Conservation (phyloP, 192 early-diverging fungal species). For the Paraglomus brasilianum region DNA sequence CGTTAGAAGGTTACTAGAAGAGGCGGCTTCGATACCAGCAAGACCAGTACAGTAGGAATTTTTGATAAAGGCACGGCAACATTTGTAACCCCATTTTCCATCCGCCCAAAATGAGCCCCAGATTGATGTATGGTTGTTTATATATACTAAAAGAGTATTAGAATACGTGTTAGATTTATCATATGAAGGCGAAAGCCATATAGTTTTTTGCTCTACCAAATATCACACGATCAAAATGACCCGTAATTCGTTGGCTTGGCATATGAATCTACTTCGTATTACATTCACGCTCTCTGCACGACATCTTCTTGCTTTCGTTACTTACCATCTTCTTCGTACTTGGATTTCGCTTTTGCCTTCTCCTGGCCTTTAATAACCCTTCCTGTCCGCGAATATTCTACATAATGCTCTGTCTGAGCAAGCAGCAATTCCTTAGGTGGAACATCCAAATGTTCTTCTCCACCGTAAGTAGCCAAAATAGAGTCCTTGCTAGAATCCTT, state of each 20-base stretch:
- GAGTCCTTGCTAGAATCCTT: constrained; percentile 70
- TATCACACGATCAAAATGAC: no score
- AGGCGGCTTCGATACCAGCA: constrained; percentile 70
- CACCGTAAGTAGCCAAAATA: constrained; percentile 90
- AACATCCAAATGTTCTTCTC: constrained; percentile 87
- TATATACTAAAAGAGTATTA: constrained; percentile 48
- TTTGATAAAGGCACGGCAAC: constrained; percentile 78
- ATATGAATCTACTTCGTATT: not conserved
- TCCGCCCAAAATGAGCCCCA: constrained; percentile 98
- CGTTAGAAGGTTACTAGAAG: constrained; percentile 36
- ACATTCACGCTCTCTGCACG: no score
- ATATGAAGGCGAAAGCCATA: not conserved
- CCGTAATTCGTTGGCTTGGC: no score
- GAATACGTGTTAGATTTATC: constrained; percentile 3
- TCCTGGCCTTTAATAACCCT: constrained; percentile 84
- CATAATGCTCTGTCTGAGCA: constrained; percentile 90
- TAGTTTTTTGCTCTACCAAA: no score
- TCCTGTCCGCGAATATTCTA: constrained; percentile 94
- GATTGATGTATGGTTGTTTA: constrained; percentile 80
- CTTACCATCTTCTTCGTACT: constrained; percentile 90
- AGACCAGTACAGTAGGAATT: constrained; percentile 91
- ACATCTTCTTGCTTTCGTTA: not conserved
- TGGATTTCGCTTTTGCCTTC: constrained; percentile 71
- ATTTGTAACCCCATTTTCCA: constrained; percentile 95
- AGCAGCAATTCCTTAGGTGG: constrained; percentile 89